Percentiles rank a stretch among this genome's conserved stretches.
Conservation (phyloP, 129 eudicot species). For the Tagetes erecta region DNA sequence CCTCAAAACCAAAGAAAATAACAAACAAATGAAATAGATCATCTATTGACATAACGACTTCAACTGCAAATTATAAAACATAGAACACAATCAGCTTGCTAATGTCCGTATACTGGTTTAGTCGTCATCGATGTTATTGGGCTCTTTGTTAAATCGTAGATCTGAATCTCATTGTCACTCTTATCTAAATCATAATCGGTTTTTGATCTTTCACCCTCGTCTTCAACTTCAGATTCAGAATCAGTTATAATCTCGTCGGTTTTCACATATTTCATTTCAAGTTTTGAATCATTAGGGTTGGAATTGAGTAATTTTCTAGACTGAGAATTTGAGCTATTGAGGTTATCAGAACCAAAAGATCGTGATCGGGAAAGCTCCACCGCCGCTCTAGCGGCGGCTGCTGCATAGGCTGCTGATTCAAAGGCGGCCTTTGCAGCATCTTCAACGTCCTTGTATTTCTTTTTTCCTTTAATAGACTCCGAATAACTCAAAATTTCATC, state of each 20-base stretch:
- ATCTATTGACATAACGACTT: not conserved
- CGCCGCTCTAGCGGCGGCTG: conserved; percentile 84
- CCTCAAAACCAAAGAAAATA: not conserved
- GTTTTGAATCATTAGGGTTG: conserved; percentile 12
- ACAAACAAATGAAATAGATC: conserved; percentile 22
- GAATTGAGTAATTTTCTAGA: conserved; percentile 27
- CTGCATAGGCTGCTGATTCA: conserved; percentile 83
- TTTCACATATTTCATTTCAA: conserved; percentile 6
- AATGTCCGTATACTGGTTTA: conserved; percentile 33
- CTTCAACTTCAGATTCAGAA: conserved; percentile 29
- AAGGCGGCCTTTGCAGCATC: conserved; percentile 95
- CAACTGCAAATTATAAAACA: conserved; percentile 12
- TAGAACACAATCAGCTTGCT: conserved; percentile 18
- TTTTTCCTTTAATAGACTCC: conserved; percentile 42
- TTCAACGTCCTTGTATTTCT: conserved; percentile 62
- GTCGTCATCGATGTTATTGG: conserved; percentile 57
- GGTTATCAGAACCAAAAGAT: conserved; percentile 55
- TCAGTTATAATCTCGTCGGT: not conserved
- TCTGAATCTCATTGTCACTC: too few relatives aligned
- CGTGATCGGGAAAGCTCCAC: conserved; percentile 74
- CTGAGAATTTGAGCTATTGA: conserved; percentile 28
- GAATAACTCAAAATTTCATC: conserved; percentile 40
- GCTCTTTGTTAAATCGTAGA: conserved; percentile 24
- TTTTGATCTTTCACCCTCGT: conserved; percentile 23
- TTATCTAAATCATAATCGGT: not conserved